Evolutionary conservation across 192 early-diverging fungal genomes (phyloP), one percentile per base, ranked within the genome.

Genomic region (Coemansia sp.): DNA sequence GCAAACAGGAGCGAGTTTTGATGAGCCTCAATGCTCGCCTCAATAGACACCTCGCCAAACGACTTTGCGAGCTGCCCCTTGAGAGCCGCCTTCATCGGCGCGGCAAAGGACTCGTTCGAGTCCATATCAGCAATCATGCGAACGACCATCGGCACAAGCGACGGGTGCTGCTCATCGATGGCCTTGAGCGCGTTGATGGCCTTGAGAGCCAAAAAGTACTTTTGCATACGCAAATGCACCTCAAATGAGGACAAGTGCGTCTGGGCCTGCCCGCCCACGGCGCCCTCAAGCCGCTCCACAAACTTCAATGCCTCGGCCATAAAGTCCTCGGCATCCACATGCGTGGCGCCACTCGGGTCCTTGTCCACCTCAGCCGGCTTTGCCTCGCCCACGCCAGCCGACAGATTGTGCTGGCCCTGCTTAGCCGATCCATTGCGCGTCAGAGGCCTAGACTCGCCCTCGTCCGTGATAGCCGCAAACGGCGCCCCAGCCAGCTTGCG

Each of bases 231-330:
- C 70, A 81, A 57, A 41, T 81, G 78, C 36, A 81, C 73, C 45
- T 81, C 73, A 38, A 81, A 75, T 23, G 78, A 73, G 21, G 67
- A 39, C 7, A 68, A 13, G 26, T 81, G 78, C 16, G 78, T 81
- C 25, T 52, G 38, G 8, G 70, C 59, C 53, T 69, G 70, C 34
- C 36, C 28, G 41, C 66, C 62, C 23, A 63, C 62, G 2, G 39
- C 58, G 10, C n/a, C 66, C 31, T 81, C 78, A 14, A 99, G 81
- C 12, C 87, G 87, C 64, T 88, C 84, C 43, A 95, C 77, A 45
- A 95, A 92, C 75, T 89, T 88, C 45, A 89, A 84, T 5, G 93
- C 91, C 26, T 90, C 90, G 2, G 75, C 88, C 21, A 97, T 75
- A 50, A 89, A 88, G 73, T 90, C 87, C 11, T 71, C 77, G 18